Evolutionary conservation across 305 asterid genomes (phyloP), one percentile per base, ranked within the genome.

Genomic region (Nicotiana rustica): DNA sequence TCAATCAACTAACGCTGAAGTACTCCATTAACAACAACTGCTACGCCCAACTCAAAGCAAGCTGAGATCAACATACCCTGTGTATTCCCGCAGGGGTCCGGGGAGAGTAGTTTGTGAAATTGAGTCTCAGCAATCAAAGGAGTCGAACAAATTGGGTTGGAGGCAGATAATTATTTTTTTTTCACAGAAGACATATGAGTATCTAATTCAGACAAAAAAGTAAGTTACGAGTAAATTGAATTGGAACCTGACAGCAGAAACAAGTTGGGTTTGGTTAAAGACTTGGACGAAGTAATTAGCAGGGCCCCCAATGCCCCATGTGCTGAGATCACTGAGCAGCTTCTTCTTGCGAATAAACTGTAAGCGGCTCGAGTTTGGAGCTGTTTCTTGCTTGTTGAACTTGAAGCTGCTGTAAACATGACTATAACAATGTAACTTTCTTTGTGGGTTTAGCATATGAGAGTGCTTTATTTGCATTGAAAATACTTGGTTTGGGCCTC

Each of bases 241-340:
- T 10, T 19, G 29, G 31, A 84, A 89, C 87, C 92, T 85, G 84
- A 88, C 12, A 47, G 89, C 85, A 21, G 90, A 82, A 78, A 55
- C 29, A 69, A 89, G 90, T 41, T 86, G 90, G 64, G 80, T 75
- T 67, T 85, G 88, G 71, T 85, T 85, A 33, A 81, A 85, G 78
- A 84, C 90, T 82, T 88, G 90, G 44, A 85, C 85, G 33, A 88
- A 88, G 84, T 17, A 82, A 77, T 88, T 87, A 87, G 88, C 86
- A 77, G 89, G 91, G 15, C 92, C 90, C 2, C 92, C 91, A 69
- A 89, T 89, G 57, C 88, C 89, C 91, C 89, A 83, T n/a, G 91
- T 84, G 83, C 87, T 57, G 66, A 88, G 88, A 66, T 82, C 85
- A 29, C 84, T 69, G 1, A 85, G 86, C 4, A 80, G 91, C 84